phyloP scores from a whole-genome alignment of 371 early-diverging fungal genomes.

The Rhizopus arrhizus region DNA sequence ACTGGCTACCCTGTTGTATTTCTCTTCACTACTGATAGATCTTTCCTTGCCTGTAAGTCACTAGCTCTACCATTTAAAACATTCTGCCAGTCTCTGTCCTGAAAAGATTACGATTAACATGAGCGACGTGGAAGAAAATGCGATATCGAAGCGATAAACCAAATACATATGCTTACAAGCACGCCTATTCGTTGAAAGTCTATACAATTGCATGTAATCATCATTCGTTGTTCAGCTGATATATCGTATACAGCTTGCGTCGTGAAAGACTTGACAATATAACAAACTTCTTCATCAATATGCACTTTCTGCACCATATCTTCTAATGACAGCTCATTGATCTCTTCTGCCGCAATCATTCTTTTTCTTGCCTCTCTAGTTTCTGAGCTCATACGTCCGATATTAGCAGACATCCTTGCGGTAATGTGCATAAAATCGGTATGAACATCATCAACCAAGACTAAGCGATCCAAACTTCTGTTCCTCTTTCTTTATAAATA shows the following conservation, averaged over 20 bases:
- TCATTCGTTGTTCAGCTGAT: neutral
- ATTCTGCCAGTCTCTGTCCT: too few relatives aligned
- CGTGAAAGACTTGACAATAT: constrained; percentile 1
- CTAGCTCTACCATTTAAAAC: too few relatives aligned
- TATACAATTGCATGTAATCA: constrained; percentile 3
- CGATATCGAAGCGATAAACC: too few relatives aligned
- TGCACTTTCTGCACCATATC: too few relatives aligned
- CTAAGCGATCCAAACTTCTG: constrained; percentile 7
- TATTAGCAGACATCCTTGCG: constrained; percentile 1
- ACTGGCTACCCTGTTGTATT: constrained; percentile 12
- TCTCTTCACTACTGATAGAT: constrained; percentile 5
- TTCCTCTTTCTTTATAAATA: constrained; percentile 11
- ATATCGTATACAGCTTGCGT: neutral
- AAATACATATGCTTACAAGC: constrained; percentile 7
- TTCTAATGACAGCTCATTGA: neutral
- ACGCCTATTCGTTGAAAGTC: neutral
- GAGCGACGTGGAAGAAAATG: too few relatives aligned
- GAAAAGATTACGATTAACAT: too few relatives aligned
- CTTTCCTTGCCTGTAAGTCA: neutral
- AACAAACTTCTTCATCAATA: neutral
- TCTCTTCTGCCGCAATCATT: neutral
- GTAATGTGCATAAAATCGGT: constrained; percentile 1
- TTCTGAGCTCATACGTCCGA: constrained; percentile 13
- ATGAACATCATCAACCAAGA: constrained; percentile 8
- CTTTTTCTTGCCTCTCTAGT: constrained; percentile 9